Base-by-base conservation (phyloP, 2,329 filamentous ascomycete species). In the Xylaria sp. region DNA sequence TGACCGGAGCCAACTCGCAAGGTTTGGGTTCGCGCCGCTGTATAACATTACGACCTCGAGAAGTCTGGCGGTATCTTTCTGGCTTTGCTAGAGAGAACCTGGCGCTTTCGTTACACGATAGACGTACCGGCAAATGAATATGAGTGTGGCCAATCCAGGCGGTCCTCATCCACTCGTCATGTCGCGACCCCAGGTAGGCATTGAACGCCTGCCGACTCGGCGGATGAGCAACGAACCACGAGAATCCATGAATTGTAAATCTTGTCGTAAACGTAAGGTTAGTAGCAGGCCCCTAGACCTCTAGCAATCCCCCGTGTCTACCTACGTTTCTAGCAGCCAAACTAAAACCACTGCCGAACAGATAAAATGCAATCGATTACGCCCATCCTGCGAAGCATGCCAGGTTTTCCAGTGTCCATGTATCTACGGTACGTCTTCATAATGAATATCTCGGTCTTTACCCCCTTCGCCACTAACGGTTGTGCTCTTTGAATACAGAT, bases 171-270 rank as follows among this genome's bases (percentile, higher is more conserved):
- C 84, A 36, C 80, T 85, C 68, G 80, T 83, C 78, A 91, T 93
- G 86, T 88, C 91, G 72, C 88, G 92, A 76, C 91, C 91, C 33
- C 91, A 93, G 83, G 90, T 94, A 76, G 91, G 92, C 78, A 95
- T 95, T 79, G 91, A 94, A 81, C 89, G 92, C 70, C 83, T 95
- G 73, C 91, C 92, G 31, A 86, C 90, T 63, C 89, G 91, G 71
- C 89, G 91, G 49, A 84, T 89, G 80, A 89, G 86, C 80, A 91
- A 88, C 75, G 92, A 96, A 79, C 92, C 92, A 48, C 75, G 77
- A 63, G 93, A 97, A 84, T 92, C 92, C 40, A 97, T 97, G 93
- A 97, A 97, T 80, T 97, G 93, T 88, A 97, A 97, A 81, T 96
- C 93, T 65, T 97, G 93, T 84, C 89, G 93, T 74, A 97, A 97